Evolutionary conservation across 2,329 filamentous ascomycete species (phyloP), one percentile per base, ranked within the genome.

Genomic region (Thermothelomyces thermophilus): DNA sequence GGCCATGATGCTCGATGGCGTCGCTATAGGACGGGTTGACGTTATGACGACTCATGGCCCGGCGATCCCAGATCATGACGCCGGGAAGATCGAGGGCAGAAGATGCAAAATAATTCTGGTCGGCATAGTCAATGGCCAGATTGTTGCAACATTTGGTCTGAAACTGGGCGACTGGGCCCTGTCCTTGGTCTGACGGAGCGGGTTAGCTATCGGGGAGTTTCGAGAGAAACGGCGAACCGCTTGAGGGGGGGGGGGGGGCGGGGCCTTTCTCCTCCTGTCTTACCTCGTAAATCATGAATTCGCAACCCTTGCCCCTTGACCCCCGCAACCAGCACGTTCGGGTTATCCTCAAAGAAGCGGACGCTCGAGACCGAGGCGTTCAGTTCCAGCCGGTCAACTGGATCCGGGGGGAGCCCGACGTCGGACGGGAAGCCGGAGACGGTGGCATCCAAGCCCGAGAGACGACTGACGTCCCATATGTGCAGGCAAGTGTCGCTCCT

Each of bases 61-160:
- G 82, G 22, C 84, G 80, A 62, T 91, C 87, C 87, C 87, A 91
- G 28, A 91, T 75, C 64, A 85, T 83, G 45, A 91, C 75, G 7
- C 82, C 81, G 0, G 87, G 84, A 43, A 87, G 83, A 51, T 87
- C 86, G 11, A 87, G 70, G 2, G 84, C 84, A 13, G 86, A 88
- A 1, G 87, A 90, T 1, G 87, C 83, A 68, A 93, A 91, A 66
- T 90, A 91, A 59, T 93, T 90, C 56, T 84, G 81, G 59, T 94
- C 86, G 19, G 82, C 73, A 53, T 86, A 87, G 68, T 93, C 87
- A 53, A 93, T 87, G 14, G 86, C 79, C 48, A 93, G 65, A 56
- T 85, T 85, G 58, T 85, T 85, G 64, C 82, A 83, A 60, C 80
- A 83, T 57, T 78, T 80, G 3, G 82, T 85, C 54, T 77, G 77